These are phyloP conservation scores for Cyclaneusma minus DNA, from an alignment of 2,329 filamentous ascomycete species.

Conservation along the genomic window DNA sequence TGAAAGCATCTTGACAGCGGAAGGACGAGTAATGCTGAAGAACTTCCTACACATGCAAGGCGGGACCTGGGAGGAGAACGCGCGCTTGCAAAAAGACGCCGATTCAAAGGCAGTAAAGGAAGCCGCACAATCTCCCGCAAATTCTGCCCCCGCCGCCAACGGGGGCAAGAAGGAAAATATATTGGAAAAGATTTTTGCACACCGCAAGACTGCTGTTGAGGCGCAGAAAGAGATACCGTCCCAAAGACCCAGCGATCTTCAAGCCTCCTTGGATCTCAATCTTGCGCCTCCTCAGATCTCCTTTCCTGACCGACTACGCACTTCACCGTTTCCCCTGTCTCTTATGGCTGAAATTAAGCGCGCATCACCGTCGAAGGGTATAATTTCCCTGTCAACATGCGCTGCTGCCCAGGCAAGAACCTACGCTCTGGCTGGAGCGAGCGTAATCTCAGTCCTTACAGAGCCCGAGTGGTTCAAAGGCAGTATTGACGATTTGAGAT, in stretches of 20 bases:
- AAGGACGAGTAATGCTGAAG: constrained; percentile 76
- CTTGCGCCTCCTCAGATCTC: constrained; percentile 72
- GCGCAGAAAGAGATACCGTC: constrained; percentile 77
- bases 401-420: constrained; percentile 80
- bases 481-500: constrained; percentile 80
- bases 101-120: constrained; percentile 13
- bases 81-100: constrained; percentile 32
- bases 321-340: constrained; percentile 76
- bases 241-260: constrained; percentile 65
- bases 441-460: constrained; percentile 94
- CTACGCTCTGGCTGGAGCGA: constrained; percentile 87
- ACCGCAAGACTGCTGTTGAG: constrained; percentile 59
- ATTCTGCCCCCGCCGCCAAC: constrained; percentile 15
- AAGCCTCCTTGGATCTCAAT: constrained; percentile 73
- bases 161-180: constrained; percentile 62
- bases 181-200: constrained; percentile 76
- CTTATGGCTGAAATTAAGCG: constrained; percentile 97
- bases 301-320: constrained; percentile 62
- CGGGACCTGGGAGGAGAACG: constrained; percentile 82
- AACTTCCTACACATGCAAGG: constrained; percentile 84
- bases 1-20: constrained; percentile 86
- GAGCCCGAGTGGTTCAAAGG: constrained; percentile 99
- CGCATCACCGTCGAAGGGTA: constrained; percentile 88
- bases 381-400: constrained; percentile 76
- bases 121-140: constrained; percentile 11